phyloP scores from a whole-genome alignment of 306 rosid species.

The Morella rubra region DNA sequence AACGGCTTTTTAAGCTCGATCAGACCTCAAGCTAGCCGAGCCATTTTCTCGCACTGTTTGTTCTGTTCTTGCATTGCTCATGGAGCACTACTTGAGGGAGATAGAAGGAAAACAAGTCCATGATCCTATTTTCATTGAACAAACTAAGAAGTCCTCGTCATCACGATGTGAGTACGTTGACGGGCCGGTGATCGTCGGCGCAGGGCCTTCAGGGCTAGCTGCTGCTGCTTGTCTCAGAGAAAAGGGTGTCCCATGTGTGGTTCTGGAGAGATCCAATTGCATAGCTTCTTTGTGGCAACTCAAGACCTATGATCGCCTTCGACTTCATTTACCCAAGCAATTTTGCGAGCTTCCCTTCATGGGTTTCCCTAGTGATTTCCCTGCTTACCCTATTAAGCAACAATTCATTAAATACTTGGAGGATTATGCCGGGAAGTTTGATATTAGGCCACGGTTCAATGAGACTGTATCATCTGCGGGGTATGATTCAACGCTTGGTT shows the following conservation, averaged over 20 bases:
- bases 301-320: conserved; percentile 71
- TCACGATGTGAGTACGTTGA: conserved; percentile 25
- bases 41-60: conserved; percentile 5
- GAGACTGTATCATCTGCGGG: conserved; percentile 50
- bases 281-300: conserved; percentile 86
- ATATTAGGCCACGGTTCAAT: conserved; percentile 52
- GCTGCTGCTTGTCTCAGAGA: conserved; percentile 66
- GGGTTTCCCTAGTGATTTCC: conserved; percentile 56
- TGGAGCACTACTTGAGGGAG: conserved; percentile 49
- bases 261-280: conserved; percentile 75
- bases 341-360: conserved; percentile 70
- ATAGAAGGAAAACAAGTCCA: conserved; percentile 69
- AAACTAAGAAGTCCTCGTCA: conserved; percentile 19
- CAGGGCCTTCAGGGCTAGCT: conserved; percentile 85
- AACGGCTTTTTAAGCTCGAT: not conserved
- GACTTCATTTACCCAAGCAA: conserved; percentile 73
- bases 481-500: conserved; percentile 44
- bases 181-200: conserved; percentile 76
- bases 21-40: not conserved
- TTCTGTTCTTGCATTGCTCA: conserved; percentile 33
- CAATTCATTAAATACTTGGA: conserved; percentile 64
- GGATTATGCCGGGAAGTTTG: conserved; percentile 46
- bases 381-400: conserved; percentile 74
- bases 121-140: conserved; percentile 56
- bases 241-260: conserved; percentile 42